Conservation (phyloP, 257 asterid species). For the Gentiana straminea region DNA sequence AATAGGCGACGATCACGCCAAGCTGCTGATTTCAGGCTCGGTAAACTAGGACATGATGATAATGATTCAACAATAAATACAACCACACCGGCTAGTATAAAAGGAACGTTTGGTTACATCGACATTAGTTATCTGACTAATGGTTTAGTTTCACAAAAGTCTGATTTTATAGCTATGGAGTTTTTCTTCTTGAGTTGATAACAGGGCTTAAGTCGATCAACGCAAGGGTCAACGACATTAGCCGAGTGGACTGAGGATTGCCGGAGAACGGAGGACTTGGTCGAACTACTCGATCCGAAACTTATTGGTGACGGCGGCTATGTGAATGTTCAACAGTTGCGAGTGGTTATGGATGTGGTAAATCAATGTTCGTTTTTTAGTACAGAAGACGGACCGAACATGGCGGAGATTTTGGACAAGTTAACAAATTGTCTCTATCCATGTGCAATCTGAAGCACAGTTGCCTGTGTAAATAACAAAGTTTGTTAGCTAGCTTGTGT, state of each 20-base stretch:
- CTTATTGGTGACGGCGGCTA: too few relatives aligned
- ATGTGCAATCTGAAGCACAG: too few relatives aligned
- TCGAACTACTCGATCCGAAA: too few relatives aligned
- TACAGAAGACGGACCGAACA: slow-evolving; percentile 50
- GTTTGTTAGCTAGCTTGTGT: too few relatives aligned
- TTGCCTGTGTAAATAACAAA: too few relatives aligned
- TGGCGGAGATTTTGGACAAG: slow-evolving; percentile 41
- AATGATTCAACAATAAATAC: slow-evolving; percentile 16
- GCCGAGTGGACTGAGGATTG: too few relatives aligned
- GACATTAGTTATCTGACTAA: slow-evolving; percentile 15
- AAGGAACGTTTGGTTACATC: slow-evolving; percentile 66
- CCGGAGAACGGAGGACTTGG: too few relatives aligned
- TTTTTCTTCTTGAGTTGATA: neutral
- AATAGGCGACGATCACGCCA: slow-evolving; percentile 41
- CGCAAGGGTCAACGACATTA: too few relatives aligned
- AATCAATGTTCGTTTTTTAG: slow-evolving; percentile 38
- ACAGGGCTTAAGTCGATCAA: too few relatives aligned
- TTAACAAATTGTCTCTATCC: slow-evolving; percentile 24
- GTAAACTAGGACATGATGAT: slow-evolving; percentile 55
- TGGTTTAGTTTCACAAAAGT: slow-evolving; percentile 52
- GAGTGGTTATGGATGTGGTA: slow-evolving; percentile 40
- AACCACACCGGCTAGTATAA: slow-evolving; percentile 41
- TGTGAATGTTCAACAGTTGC: too few relatives aligned
- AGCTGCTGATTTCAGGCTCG: slow-evolving; percentile 72
- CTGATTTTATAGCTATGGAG: slow-evolving; percentile 69